Evolutionary conservation across 2,329 filamentous ascomycete species (phyloP), one percentile per base, ranked within the genome.

Genomic region (Fusarium sp.): DNA sequence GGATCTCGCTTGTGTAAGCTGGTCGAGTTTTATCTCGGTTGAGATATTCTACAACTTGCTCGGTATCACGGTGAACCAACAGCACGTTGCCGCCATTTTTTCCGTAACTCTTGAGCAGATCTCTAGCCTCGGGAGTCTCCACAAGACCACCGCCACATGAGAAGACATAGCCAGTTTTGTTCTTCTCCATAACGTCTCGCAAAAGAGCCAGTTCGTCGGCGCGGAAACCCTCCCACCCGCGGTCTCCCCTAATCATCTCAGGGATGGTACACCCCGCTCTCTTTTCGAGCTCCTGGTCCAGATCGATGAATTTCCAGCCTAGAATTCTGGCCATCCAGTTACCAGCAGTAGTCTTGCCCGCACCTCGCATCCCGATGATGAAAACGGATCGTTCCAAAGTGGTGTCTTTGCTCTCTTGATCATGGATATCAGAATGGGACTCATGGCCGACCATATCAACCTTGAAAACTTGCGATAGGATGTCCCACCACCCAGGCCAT

Each of bases 401-500:
- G 8, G 45, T 23, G 6, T 56, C 42, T 21, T 57, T 47, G 14
- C 43, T 48, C n/a, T 42, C 54, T n/a, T 64, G 59, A 14, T 73
- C 64, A 27, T 74, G 54, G 9, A 54, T 47, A 28, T 63, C 55
- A 6, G 62, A 53, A n/a, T 69, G 59, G 30, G 80, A 78, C 72
- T 97, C 93, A 37, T 90, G 88, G 14, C 96, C 96, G 64, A 90
- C 87, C n/a, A 98, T 83, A 28, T 86, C 81, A 28, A 92, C 92
- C 34, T 89, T 86, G 83, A 98, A 99, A 16, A 89, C 87, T 72
- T 92, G 89, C 23, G 90, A 90, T 59, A 98, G 82, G 20, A 90
- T 89, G 79, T 99, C 96, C 96, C 96, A 99, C 93, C 96, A 99
- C 12, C 95, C 96, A 1, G 96, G 96, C 96, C 96, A 99, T 4